phyloP scores from a whole-genome alignment of 2,329 filamentous ascomycete species.

The Diaporthe aspalathi region DNA sequence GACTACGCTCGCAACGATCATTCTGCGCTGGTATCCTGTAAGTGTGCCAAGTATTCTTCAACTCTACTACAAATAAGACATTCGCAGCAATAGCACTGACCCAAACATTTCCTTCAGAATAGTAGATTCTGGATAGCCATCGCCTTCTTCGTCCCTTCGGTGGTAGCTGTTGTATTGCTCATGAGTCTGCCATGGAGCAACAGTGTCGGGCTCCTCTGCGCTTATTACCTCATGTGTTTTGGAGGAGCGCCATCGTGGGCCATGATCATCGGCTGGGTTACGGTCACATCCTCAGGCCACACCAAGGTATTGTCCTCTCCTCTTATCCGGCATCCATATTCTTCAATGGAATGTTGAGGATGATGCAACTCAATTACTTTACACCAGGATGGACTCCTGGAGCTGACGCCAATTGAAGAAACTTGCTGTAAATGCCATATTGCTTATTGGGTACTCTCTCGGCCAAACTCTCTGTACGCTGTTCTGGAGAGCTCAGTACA shows the following conservation, averaged over 20 bases:
- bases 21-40: constrained; percentile 7
- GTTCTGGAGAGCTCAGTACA: constrained; percentile 24
- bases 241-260: constrained; percentile 26
- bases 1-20: constrained; percentile 2
- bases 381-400: neutral
- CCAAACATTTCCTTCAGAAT: neutral
- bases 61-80: no score
- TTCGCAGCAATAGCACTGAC: neutral
- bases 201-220: neutral
- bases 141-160: constrained; percentile 6
- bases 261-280: constrained; percentile 12
- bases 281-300: constrained; percentile 12
- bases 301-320: constrained; percentile 9
- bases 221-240: constrained; percentile 15
- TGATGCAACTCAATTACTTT: no score
- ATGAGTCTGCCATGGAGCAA: constrained; percentile 24
- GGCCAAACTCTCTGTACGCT: constrained; percentile 18
- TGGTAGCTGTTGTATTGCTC: neutral
- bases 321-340: no score
- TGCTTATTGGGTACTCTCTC: constrained; percentile 7
- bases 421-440: constrained; percentile 12
- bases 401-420: neutral
- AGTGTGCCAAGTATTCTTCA: neutral
- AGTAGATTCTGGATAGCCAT: constrained; percentile 11
- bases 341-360: neutral